A percentile compares a stretch with the other conserved stretches of the same genome.
Conservation (phyloP, 2,329 filamentous ascomycete genomes). For the Seiridium unicorne region DNA sequence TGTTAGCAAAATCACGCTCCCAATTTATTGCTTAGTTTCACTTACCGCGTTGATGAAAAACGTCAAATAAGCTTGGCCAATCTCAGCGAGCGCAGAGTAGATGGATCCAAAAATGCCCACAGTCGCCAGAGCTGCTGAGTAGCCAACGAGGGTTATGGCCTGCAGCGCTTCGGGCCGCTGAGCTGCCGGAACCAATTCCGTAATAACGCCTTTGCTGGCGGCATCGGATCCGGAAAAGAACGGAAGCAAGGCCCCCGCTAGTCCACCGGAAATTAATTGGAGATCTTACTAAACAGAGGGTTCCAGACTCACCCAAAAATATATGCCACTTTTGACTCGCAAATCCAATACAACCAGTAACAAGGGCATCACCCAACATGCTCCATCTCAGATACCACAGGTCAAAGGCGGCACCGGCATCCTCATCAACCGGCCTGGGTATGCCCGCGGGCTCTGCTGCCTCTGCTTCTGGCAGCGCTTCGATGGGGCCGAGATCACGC, state of each 20-base stretch:
- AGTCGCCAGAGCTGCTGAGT: constrained; percentile 17
- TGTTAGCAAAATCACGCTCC: background rate
- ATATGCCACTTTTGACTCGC: constrained; percentile 20
- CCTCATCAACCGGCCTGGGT: constrained; percentile 12
- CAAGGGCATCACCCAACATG: constrained; percentile 18
- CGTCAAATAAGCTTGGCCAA: constrained; percentile 20
- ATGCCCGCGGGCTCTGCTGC: constrained; percentile 17
- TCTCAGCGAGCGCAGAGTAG: constrained; percentile 19
- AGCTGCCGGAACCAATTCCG: constrained; percentile 20
- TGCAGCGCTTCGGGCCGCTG: constrained; percentile 20
- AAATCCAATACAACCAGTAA: constrained; percentile 20
- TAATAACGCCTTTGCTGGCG: constrained; percentile 21
- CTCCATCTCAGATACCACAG: constrained; percentile 22
- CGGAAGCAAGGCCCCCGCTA: constrained; percentile 21
- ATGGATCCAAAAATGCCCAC: constrained; percentile 22
- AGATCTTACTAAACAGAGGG: background rate
- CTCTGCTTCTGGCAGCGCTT: constrained; percentile 12
- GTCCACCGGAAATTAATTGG: too few species aligned
- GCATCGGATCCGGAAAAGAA: constrained; percentile 22
- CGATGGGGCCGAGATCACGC: constrained; percentile 15
- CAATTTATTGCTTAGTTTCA: background rate
- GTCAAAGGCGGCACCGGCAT: constrained; percentile 19
- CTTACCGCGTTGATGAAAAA: constrained; percentile 25
- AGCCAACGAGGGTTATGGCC: constrained; percentile 22
- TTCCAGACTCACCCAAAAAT: constrained; percentile 18